Evolutionary conservation across 2,329 filamentous ascomycete species (phyloP), one percentile per base, ranked within the genome.

Genomic region (Cytospora chrysosperma): DNA sequence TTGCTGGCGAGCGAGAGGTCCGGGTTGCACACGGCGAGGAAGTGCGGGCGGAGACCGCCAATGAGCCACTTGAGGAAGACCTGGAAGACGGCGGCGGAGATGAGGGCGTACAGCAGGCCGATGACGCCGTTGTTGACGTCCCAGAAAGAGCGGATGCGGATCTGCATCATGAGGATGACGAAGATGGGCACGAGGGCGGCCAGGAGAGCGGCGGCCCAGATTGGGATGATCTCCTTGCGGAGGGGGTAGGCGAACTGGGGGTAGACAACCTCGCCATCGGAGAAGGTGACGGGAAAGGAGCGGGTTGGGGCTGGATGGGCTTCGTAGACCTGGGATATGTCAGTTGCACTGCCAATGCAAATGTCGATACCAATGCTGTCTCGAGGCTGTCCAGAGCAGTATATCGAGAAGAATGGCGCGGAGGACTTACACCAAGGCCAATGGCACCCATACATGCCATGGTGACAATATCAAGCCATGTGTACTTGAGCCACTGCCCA

Each of bases 41-140:
- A 92, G 73, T 91, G 86, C 1, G 89, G 89, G n/a, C 88, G 82
- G 24, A 89, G 77, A 17, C 88, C 89, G 17, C 89, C 89, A 67
- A 92, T 90, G 50, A 92, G 82, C 82, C 84, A 88, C 75, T 92
- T 92, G 72, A 92, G 70, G 71, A 91, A 88, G 68, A 92, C 88
- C 71, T 92, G 89, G 77, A 92, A 91, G 56, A 92, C 85, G n/a
- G 88, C 86, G 4, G 87, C 87, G 7, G 82, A 79, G 75, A 91
- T 89, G 67, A 91, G 81, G 0, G 85, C 81, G 78, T 92, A 92
- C 0, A 91, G 75, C 0, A 92, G 82, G 17, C 89, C 89, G 55
- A 91, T 81, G 56, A 87, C 78, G 52, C 84, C 88, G 72, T 92
- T 92, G 78, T 91, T 91, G 70, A 86, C 77, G 62, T 88, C 86